Conservation (phyloP, 805 yeast species). For the Candida lessepsii region DNA sequence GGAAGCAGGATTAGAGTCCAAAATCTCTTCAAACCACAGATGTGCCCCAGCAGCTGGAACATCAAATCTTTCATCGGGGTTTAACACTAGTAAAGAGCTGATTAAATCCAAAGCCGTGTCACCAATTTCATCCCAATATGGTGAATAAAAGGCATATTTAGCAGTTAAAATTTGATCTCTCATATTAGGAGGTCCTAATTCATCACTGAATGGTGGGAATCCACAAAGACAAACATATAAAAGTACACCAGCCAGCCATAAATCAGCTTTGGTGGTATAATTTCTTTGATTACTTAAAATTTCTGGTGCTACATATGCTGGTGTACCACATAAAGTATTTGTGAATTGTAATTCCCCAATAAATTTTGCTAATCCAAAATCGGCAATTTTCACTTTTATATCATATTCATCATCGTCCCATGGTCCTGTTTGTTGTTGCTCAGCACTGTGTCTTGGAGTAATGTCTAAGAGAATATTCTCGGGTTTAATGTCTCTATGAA, state of each 20-base stretch:
- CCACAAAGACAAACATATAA: slow-evolving; percentile 79
- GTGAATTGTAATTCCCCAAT: slow-evolving; percentile 74
- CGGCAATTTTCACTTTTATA: slow-evolving; percentile 73
- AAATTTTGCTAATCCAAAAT: slow-evolving; percentile 71
- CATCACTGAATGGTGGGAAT: slow-evolving; percentile 83
- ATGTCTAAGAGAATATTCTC: slow-evolving; percentile 50
- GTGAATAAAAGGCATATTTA: slow-evolving; percentile 70
- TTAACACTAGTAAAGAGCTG: slow-evolving; percentile 55
- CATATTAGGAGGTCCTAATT: slow-evolving; percentile 76
- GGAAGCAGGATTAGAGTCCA: too few relatives aligned
- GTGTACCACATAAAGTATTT: slow-evolving; percentile 80
- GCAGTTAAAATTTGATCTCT: slow-evolving; percentile 69
- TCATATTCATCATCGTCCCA: slow-evolving; percentile 62
- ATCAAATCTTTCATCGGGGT: slow-evolving; percentile 44
- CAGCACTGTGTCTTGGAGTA: slow-evolving; percentile 33
- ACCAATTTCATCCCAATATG: slow-evolving; percentile 72
- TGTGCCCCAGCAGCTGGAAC: slow-evolving; percentile 41
- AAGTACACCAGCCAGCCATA: slow-evolving; percentile 82
- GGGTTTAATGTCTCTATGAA: slow-evolving; percentile 47
- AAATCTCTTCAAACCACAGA: slow-evolving; percentile 42
- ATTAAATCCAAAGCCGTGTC: slow-evolving; percentile 68
- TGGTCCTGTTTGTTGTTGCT: slow-evolving; percentile 44
- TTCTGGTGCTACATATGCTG: slow-evolving; percentile 86
- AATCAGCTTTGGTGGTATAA: slow-evolving; percentile 70
- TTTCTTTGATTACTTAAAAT: slow-evolving; percentile 54